Base-by-base conservation (phyloP, 2,329 filamentous ascomycete species). In the Knufia fluminis region DNA sequence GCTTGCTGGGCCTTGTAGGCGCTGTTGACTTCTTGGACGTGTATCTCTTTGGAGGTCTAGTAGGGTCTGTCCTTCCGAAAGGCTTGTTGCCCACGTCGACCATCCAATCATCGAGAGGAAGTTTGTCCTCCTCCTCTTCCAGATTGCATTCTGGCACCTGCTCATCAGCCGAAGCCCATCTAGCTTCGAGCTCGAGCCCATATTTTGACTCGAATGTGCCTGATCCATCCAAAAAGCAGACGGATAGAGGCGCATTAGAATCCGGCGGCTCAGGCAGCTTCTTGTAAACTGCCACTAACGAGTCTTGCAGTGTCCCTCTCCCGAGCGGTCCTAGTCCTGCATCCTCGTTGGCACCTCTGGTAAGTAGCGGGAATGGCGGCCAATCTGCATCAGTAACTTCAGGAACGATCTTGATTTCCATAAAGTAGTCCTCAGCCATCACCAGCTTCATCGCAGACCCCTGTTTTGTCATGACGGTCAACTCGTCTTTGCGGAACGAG, bases 371-470 rank as follows among this genome's bases (percentile, higher is more conserved):
- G 23, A 60, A 51, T 6, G 59, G 59, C 19, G 57, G 59, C 59
- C 59, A 60, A 8, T 14, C 23, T 9, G 22, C 44, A 36, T 51
- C 51, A 17, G 31, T 20, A 39, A 38, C 47, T 32, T 49, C 52
- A 1, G 59, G 59, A 3, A 58, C 53, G 39, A 60, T 54, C 38
- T 59, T 60, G 48, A 60, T 45, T 36, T 60, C 59, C 19, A 60
- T 50, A 38, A 60, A 59, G 50, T 60, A 59, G 10, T 56, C 55
- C 41, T 59, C 51, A 17, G 42, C 52, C 7, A 59, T 47, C 10
- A 35, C 50, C 19, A 54, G 45, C 28, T 24, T 50, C 26, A 12
- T 26, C 4, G 33, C 35, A 9, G 52, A 24, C 31, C 51, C 54
- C 4, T 28, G 46, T 1, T 36, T 2, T 12, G 47, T 17, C 24